phyloP scores from a whole-genome alignment of 2,329 filamentous ascomycete genomes.

The Colletotrichum orbiculare region DNA sequence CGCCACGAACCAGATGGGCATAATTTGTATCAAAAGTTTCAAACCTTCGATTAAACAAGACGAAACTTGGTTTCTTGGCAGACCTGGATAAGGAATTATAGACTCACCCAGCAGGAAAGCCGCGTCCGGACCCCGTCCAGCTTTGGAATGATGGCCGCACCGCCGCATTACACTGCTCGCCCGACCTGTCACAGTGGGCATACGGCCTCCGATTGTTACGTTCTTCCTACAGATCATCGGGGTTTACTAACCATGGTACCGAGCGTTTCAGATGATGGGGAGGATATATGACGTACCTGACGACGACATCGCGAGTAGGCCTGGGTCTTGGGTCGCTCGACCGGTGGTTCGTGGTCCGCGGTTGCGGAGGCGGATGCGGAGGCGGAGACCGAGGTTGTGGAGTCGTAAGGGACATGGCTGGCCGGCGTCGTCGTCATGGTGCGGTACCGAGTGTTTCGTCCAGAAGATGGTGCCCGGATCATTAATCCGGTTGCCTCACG shows the following conservation, averaged over 20 bases:
- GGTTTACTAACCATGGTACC: too few relatives aligned
- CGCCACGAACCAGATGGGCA: constrained; percentile 6
- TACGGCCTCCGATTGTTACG: too few relatives aligned
- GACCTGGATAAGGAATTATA: not conserved
- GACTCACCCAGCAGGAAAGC: not conserved
- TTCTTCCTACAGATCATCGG: too few relatives aligned
- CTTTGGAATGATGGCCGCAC: not conserved
- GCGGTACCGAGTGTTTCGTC: too few relatives aligned
- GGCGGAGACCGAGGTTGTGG: not conserved
- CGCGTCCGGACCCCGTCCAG: not conserved
- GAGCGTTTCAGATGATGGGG: too few relatives aligned
- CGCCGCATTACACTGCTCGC: constrained; percentile 36
- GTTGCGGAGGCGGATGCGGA: too few relatives aligned
- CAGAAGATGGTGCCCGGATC: too few relatives aligned
- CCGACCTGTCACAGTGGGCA: constrained; percentile 29
- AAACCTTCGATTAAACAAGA: not conserved
- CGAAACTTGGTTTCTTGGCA: constrained; percentile 12
- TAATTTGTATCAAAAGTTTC: constrained; percentile 4
- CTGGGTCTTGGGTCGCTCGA: constrained; percentile 10
- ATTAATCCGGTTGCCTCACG: too few relatives aligned
- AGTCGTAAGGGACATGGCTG: constrained; percentile 7
- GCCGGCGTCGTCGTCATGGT: not conserved
- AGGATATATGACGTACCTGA: constrained; percentile 9
- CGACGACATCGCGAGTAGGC: constrained; percentile 38
- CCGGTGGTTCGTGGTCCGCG: constrained; percentile 4